Evolutionary conservation across 495 filamentous ascomycete genomes (phyloP), one percentile per base, ranked within the genome.

Genomic region (Rusavskia elegans): DNA sequence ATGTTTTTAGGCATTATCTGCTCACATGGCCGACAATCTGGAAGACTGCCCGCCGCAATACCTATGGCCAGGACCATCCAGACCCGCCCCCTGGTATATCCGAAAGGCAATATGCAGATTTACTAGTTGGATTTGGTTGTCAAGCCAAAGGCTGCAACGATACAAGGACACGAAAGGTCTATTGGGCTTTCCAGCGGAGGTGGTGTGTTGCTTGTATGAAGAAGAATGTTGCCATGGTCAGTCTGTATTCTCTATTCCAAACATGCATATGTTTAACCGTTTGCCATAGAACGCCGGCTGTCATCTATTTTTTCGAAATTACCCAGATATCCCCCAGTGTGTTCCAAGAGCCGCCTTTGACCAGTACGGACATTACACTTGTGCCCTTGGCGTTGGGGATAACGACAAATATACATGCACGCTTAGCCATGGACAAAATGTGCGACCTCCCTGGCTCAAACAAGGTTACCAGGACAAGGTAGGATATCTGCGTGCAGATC

Each of bases 171-270:
- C 30, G 57, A n/a, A 57, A 52, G 40, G 52, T 52, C 3, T 62
- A 57, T 32, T 62, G 59, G 59, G 59, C 52, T 5, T 55, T 57
- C 19, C 50, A 48, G 37, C 45, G 55, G 16, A 45, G 59, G 7
- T 58, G 53, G 50, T 62, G 59, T 25, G 45, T 49, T 1, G 20
- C 21, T 0, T 62, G 59, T 46, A 50, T 57, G 13, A 40, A 37
- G 5, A 36, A 52, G 27, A 53, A 57, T 3, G 37, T 56, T 37
- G 32, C 45, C 40, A 37, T 25, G 45, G 59, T 62, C 50, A 20
- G 53, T 49, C 19, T 5, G 9, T 41, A 2, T 1, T 45, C 17
- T 14, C 20, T 14, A 36, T 27, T 1, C 21, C 3, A 4, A 16
- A 1, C 40, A 20, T 44, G 29, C 16, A 14, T 9, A 17, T 39